Percentiles rank a stretch among this genome's conserved stretches.
Evolutionary conservation across 768 basidiomycete species (phyloP).

Genomic region (Mycena filopes): DNA sequence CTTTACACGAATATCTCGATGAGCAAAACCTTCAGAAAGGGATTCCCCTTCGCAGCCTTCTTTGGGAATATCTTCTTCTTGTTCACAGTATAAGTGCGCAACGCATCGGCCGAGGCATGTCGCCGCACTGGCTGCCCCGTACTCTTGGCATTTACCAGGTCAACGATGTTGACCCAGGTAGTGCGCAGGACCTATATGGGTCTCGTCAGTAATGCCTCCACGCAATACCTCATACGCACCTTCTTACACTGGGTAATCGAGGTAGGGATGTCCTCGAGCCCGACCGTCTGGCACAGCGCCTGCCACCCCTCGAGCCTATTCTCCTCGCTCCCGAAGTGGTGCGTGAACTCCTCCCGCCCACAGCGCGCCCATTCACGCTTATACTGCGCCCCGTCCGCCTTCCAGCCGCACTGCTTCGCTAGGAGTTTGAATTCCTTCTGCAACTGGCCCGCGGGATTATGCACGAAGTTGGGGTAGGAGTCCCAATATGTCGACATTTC

Average conservation of each 20-base stretch:
- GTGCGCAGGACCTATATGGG: conserved; percentile 13
- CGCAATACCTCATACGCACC: conserved; percentile 11
- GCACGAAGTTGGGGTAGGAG: conserved; percentile 23
- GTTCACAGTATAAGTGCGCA: conserved; percentile 14
- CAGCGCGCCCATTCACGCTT: conserved; percentile 25
- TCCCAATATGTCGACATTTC: conserved; percentile 27
- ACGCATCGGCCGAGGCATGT: conserved; percentile 13
- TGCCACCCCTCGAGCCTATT: conserved; percentile 30
- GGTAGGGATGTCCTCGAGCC: conserved; percentile 12
- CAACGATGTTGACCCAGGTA: conserved; percentile 30
- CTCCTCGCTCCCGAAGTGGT: conserved; percentile 24
- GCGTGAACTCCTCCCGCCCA: conserved; percentile 22
- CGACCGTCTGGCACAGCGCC: conserved; percentile 23
- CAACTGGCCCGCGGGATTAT: conserved; percentile 20
- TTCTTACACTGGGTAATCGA: conserved; percentile 30
- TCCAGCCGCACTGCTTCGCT: conserved; percentile 25
- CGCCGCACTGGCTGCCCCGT: conserved; percentile 22
- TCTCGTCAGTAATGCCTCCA: neutral
- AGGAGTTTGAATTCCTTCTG: conserved; percentile 28
- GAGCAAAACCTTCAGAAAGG: conserved; percentile 27
- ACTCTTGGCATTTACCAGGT: conserved; percentile 26
- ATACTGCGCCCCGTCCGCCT: neutral
- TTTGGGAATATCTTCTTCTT: conserved; percentile 26
- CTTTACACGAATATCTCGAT: conserved; percentile 19
- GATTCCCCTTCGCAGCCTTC: conserved; percentile 24